Conservation (phyloP, 768 basidiomycete genomes). For the Boletus edulis region DNA sequence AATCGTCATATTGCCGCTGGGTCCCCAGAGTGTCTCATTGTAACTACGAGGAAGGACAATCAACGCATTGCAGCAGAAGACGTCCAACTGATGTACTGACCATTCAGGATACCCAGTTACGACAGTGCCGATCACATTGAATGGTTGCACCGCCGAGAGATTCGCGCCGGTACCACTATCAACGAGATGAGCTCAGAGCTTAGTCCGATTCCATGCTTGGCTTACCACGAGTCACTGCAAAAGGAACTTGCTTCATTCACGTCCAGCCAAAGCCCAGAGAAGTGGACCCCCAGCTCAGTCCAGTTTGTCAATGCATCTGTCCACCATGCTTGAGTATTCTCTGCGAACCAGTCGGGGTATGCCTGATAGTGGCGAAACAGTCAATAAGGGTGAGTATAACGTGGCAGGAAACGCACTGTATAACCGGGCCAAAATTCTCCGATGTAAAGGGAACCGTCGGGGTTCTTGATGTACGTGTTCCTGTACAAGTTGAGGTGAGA, state of each 20-base stretch:
- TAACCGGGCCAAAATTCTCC: conserved; percentile 81
- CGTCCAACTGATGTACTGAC: conserved; percentile 26
- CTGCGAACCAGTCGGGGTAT: conserved; percentile 62
- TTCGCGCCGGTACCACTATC: conserved; percentile 50
- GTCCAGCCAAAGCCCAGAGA: conserved; percentile 66
- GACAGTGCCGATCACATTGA: conserved; percentile 46
- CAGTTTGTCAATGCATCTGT: conserved; percentile 57
- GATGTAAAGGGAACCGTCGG: conserved; percentile 66
- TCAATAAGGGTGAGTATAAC: not conserved
- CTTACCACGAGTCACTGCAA: conserved; percentile 57
- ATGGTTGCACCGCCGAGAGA: conserved; percentile 55
- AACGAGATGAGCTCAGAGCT: not conserved
- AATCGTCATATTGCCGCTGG: conserved; percentile 73
- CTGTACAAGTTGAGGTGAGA: conserved; percentile 30
- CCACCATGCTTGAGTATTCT: conserved; percentile 57
- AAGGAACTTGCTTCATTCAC: conserved; percentile 69
- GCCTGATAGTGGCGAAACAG: conserved; percentile 31
- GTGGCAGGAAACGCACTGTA: conserved; percentile 40
- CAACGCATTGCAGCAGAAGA: not conserved
- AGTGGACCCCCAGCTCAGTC: conserved; percentile 51
- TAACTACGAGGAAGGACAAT: conserved; percentile 42
- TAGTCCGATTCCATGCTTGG: not conserved
- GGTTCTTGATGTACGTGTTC: conserved; percentile 73
- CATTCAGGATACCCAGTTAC: conserved; percentile 69
- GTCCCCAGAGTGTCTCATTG: conserved; percentile 56